Base-by-base conservation (phyloP, 345 rosid species). In the Dovyalis caffra region DNA sequence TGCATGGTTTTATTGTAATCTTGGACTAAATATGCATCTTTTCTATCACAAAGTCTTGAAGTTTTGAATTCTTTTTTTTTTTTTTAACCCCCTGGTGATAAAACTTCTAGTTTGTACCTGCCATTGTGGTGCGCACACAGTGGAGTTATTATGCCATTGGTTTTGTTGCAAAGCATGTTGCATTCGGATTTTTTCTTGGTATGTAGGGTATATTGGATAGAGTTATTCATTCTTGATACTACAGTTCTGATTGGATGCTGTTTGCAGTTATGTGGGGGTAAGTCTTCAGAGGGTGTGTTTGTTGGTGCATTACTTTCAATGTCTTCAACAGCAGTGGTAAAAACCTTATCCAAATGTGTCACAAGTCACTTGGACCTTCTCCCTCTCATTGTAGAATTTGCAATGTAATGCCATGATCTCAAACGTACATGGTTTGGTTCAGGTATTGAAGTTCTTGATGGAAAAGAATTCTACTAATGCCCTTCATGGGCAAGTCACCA, bases 261-360 rank as follows among this genome's bases (percentile, higher is more conserved):
- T 72, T 82, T 86, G 85, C 86, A 93, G 98, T 87, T 93, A 82
- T 93, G 97, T 38, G 98, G 98, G 64, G 98, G 94, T 75, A 88
- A 87, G 79, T 87, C 91, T 79, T 86, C 98, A 61, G 98, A 93
- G 84, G 98, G 98, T 66, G 85, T 93, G 66, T 93, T 93, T 81
- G 95, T 93, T 38, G 98, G 98, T 26, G 93, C 87, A 68, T 90
- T 93, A 79, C 90, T 93, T 71, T 93, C 98, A 33, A 91, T 93
- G 98, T 93, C 98, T 80, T 93, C 97, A 20, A 93, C 98, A 68
- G 98, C 98, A 31, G 98, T 93, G 97, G 98, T 93, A 88, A 84
- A 71, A 28, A 56, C 32, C 32, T 29, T 63, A 26, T 34, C 25
- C 34, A 1, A 43, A 63, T 25, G 40, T 72, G 20, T 18, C 38